Conservation (phyloP, 192 early-diverging fungal species). For the Coemansia sp. region DNA sequence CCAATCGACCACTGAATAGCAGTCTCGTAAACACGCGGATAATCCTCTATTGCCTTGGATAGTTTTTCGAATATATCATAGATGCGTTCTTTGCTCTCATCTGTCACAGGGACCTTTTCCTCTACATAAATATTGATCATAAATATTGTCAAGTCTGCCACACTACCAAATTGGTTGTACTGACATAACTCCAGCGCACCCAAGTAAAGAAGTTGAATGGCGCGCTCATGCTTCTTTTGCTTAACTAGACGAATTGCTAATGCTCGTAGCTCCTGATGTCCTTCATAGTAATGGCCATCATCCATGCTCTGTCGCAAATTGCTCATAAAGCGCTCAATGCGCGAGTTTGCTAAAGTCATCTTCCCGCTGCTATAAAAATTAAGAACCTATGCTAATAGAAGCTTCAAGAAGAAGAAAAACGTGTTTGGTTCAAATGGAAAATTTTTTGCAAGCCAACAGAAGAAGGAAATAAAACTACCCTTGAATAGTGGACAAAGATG, state of each 20-base stretch:
- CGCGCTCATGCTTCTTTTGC: conserved; percentile 74
- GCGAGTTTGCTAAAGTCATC: conserved; percentile 33
- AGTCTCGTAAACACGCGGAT: conserved; percentile 42
- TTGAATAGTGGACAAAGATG: background rate
- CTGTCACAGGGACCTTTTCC: conserved; percentile 65
- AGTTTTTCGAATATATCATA: conserved; percentile 66
- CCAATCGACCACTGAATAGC: conserved; percentile 52
- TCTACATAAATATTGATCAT: conserved; percentile 81
- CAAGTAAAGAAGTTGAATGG: conserved; percentile 75
- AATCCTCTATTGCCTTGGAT: conserved; percentile 53
- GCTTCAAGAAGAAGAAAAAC: conserved; percentile 1
- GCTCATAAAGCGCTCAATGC: conserved; percentile 54
- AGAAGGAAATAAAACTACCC: background rate
- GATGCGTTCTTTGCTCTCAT: conserved; percentile 64
- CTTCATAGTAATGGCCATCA: conserved; percentile 92
- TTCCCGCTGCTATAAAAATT: background rate
- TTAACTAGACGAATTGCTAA: conserved; percentile 88
- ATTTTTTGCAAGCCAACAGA: background rate
- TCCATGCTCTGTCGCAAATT: conserved; percentile 69
- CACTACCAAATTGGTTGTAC: conserved; percentile 79
- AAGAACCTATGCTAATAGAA: conserved; percentile 10
- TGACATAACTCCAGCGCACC: conserved; percentile 76
- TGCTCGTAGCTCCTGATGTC: conserved; percentile 96
- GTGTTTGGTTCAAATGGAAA: too few relatives aligned
- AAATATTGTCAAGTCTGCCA: conserved; percentile 76